Conservation (phyloP, 805 yeast genomes). For the Zygotorulaspora danielsina region DNA sequence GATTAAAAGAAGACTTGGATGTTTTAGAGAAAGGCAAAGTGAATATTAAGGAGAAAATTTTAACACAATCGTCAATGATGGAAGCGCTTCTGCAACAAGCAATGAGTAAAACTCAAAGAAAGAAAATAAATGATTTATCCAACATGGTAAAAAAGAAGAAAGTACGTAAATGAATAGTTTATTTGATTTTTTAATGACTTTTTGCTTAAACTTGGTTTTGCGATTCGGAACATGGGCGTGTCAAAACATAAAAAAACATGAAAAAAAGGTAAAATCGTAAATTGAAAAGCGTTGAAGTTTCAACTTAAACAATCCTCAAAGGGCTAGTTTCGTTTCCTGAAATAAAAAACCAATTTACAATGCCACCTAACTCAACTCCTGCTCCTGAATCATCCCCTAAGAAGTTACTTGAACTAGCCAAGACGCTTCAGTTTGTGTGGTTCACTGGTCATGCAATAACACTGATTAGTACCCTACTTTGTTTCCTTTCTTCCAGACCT, state of each 20-base stretch:
- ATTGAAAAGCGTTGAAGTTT: too few relatives aligned
- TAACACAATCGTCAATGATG: constrained; percentile 51
- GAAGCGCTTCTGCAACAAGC: constrained; percentile 43
- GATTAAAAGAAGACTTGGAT: constrained; percentile 50
- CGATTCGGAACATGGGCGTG: constrained; percentile 3
- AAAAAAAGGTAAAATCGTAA: too few relatives aligned
- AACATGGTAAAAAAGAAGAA: constrained; percentile 56
- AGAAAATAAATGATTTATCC: constrained; percentile 55
- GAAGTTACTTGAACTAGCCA: constrained; percentile 22
- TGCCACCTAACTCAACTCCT: constrained; percentile 4
- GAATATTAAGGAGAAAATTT: constrained; percentile 43
- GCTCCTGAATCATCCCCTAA: background rate
- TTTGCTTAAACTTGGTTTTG: constrained; percentile 1
- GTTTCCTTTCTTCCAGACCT: constrained; percentile 37
- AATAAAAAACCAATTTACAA: background rate
- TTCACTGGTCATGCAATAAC: constrained; percentile 57
- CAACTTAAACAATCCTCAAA: too few relatives aligned
- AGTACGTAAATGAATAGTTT: constrained; percentile 1
- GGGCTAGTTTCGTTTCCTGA: too few relatives aligned
- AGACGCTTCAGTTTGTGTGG: constrained; percentile 73
- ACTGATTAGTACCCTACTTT: constrained; percentile 40
- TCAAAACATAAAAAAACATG: constrained; percentile 6
- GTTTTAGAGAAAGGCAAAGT: constrained; percentile 48
- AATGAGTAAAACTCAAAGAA: constrained; percentile 18
- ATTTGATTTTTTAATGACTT: background rate